phyloP scores from a whole-genome alignment of 1,284 basidiomycete species.

The Ganoderma resinaceum region DNA sequence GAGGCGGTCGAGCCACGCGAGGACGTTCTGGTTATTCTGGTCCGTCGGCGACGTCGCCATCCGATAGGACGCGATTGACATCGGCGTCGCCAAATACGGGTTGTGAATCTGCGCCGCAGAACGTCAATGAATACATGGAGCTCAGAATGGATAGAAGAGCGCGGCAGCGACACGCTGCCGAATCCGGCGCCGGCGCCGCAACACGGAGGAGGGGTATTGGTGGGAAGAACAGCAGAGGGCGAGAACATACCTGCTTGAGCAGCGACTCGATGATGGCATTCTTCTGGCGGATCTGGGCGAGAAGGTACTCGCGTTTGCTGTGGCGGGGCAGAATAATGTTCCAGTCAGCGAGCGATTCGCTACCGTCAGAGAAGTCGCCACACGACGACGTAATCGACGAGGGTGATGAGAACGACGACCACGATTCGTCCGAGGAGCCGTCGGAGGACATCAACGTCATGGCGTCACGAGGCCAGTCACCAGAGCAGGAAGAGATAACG shows the following conservation, averaged over 20 bases:
- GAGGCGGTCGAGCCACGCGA: conserved; percentile 72
- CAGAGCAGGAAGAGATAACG: background rate
- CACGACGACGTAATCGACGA: conserved; percentile 11
- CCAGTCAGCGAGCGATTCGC: conserved; percentile 42
- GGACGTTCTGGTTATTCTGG: conserved; percentile 66
- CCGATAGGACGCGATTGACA: conserved; percentile 77
- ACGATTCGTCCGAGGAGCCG: conserved; percentile 2
- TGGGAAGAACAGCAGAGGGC: background rate
- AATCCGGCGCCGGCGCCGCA: conserved; percentile 5
- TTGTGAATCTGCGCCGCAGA: conserved; percentile 66
- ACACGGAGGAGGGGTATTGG: background rate
- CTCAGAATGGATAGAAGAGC: conserved; percentile 6
- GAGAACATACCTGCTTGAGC: conserved; percentile 69
- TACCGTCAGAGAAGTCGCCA: conserved; percentile 25
- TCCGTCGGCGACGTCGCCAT: conserved; percentile 78
- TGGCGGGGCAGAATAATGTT: conserved; percentile 37
- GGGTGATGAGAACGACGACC: conserved; percentile 8
- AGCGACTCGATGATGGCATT: conserved; percentile 83
- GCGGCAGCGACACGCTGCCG: background rate
- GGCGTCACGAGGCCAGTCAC: background rate
- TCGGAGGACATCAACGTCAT: conserved; percentile 12
- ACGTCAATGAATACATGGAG: conserved; percentile 5
- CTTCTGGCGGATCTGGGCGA: conserved; percentile 83
- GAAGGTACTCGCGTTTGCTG: conserved; percentile 83
- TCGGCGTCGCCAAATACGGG: conserved; percentile 76